These are phyloP conservation scores for Nitzschia sp. DNA, from an alignment of 108 stramenopile species.

Conservation along the genomic window DNA sequence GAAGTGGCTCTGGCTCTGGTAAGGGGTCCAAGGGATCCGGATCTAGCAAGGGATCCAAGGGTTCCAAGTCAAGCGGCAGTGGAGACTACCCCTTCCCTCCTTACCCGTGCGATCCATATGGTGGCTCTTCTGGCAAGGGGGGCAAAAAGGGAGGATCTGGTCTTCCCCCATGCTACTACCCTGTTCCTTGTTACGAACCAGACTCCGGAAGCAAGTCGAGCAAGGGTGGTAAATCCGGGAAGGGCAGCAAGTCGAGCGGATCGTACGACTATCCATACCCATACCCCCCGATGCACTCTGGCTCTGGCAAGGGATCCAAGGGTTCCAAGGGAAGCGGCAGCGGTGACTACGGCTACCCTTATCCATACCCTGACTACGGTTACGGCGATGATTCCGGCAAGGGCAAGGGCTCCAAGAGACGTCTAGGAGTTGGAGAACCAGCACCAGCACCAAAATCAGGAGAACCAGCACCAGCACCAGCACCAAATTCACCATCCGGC, in stretches of 20 bases:
- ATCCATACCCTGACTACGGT: not conserved
- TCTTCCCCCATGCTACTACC: not conserved
- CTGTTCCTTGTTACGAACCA: not conserved
- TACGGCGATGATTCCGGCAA: too few relatives aligned
- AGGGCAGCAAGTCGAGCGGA: too few relatives aligned
- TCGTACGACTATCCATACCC: too few relatives aligned
- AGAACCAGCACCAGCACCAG: too few relatives aligned
- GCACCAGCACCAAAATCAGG: not conserved
- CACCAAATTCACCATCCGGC: too few relatives aligned
- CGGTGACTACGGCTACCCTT: not conserved
- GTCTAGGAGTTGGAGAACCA: not conserved
- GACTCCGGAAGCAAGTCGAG: not conserved
- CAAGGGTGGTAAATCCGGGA: not conserved
- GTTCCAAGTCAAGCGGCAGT: not conserved
- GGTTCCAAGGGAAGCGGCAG: not conserved
- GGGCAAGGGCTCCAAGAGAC: slow-evolving; percentile 2
- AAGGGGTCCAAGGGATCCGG: too few relatives aligned
- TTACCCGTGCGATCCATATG: not conserved
- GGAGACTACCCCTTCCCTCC: not conserved
- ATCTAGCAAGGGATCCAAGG: not conserved
- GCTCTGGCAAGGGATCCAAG: slow-evolving; percentile 5
- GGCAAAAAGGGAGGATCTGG: not conserved
- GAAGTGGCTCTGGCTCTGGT: not conserved
- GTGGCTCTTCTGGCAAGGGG: not conserved
- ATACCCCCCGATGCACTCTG: not conserved